Evolutionary conservation across 805 yeast species (phyloP).

Genomic region (Starmerella khaoyaiensis): DNA sequence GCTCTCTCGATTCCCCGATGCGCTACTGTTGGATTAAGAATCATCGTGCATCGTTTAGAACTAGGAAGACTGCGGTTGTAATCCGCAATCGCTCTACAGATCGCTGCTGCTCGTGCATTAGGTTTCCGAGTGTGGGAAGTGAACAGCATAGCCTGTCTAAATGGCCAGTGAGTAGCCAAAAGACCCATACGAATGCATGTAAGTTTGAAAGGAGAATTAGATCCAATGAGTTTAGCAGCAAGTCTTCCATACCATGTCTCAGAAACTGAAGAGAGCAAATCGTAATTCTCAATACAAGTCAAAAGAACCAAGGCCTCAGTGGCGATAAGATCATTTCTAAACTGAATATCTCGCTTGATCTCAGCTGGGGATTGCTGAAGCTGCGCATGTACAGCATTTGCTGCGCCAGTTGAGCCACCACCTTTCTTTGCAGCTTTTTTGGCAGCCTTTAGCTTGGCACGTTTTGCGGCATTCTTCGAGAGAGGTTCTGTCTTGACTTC

Average conservation of each 20-base stretch:
- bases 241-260: conserved; percentile 22
- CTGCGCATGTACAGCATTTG: conserved; percentile 13
- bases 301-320: conserved; percentile 34
- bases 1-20: conserved; percentile 28
- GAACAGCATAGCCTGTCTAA: conserved; percentile 32
- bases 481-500: conserved; percentile 9
- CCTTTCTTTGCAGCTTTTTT: conserved; percentile 20
- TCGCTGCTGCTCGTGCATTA: conserved; percentile 33
- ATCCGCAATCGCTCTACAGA: conserved; percentile 29
- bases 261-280: conserved; percentile 28
- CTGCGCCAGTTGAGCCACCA: conserved; percentile 15
- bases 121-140: conserved; percentile 32
- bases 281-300: conserved; percentile 31
- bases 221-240: conserved; percentile 25
- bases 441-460: conserved; percentile 22
- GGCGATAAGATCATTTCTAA: conserved; percentile 28
- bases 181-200: conserved; percentile 33
- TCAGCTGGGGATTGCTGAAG: conserved; percentile 22
- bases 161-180: conserved; percentile 37
- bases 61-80: conserved; percentile 28
- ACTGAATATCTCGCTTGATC: conserved; percentile 23
- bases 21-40: conserved; percentile 32
- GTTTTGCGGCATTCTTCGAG: conserved; percentile 26
- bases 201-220: conserved; percentile 26
- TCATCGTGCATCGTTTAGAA: conserved; percentile 27